Evolutionary conservation across 495 filamentous ascomycete genomes (phyloP).

Genomic region (Penicillium mononematosum): DNA sequence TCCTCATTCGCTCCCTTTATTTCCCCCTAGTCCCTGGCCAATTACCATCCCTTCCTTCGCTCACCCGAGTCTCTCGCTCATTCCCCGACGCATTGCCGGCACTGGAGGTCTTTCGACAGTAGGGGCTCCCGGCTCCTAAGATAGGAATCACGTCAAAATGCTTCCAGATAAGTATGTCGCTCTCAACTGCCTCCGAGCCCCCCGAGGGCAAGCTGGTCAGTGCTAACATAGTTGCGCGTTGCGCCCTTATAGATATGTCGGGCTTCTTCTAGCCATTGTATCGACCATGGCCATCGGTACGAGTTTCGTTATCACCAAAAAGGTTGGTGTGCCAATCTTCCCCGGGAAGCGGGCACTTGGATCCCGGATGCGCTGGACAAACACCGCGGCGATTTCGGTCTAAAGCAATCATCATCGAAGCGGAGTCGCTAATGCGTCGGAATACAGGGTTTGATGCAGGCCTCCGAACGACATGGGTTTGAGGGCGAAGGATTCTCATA

Average conservation of each 20-base stretch:
- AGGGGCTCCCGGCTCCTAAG: slow-evolving; percentile 47
- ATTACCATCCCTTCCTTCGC: slow-evolving; percentile 16
- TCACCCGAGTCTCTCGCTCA: slow-evolving; percentile 21
- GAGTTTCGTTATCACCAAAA: slow-evolving; percentile 93
- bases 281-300: slow-evolving; percentile 95
- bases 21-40: background rate
- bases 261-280: slow-evolving; percentile 80
- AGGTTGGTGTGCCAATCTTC: slow-evolving; percentile 53
- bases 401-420: background rate
- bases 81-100: slow-evolving; percentile 27
- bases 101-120: slow-evolving; percentile 39
- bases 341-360: slow-evolving; percentile 3
- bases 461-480: slow-evolving; percentile 87
- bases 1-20: slow-evolving; percentile 10
- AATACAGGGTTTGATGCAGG: slow-evolving; percentile 78
- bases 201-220: slow-evolving; percentile 15
- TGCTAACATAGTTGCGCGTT: slow-evolving; percentile 40
- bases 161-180: slow-evolving; percentile 79
- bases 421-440: slow-evolving; percentile 20
- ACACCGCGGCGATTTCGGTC: background rate
- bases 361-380: slow-evolving; percentile 2
- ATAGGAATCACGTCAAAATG: slow-evolving; percentile 52
- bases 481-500: slow-evolving; percentile 96
- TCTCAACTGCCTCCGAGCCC: background rate
- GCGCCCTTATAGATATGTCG: slow-evolving; percentile 68